phyloP scores from a whole-genome alignment of 495 filamentous ascomycete species.

The Tetracladium marchalianum region DNA sequence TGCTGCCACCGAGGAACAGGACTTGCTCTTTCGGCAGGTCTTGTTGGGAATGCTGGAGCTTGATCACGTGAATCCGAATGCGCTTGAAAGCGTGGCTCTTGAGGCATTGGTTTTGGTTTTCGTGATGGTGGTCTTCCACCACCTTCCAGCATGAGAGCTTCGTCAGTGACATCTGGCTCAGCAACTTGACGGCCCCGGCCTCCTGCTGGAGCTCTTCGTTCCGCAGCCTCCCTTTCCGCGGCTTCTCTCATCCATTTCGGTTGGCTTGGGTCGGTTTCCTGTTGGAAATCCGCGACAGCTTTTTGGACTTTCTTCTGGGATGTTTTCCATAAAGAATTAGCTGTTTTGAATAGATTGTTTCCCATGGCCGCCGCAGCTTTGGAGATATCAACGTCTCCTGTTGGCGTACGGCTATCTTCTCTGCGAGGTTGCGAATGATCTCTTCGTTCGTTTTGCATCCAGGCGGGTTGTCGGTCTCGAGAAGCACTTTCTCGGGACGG shows the following conservation, averaged over 20 bases:
- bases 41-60: constrained; percentile 9
- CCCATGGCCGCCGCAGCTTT: constrained; percentile 76
- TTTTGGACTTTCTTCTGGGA: constrained; percentile 92
- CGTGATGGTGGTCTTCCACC: constrained; percentile 35
- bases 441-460: constrained; percentile 23
- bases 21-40: constrained; percentile 13
- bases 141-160: constrained; percentile 82
- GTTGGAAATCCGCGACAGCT: constrained; percentile 83
- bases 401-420: constrained; percentile 45
- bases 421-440: constrained; percentile 31
- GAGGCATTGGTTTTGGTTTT: constrained; percentile 14
- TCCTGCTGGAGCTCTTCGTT: constrained; percentile 11
- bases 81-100: constrained; percentile 13
- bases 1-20: constrained; percentile 22
- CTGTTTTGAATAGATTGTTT: constrained; percentile 81
- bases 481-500: constrained; percentile 20
- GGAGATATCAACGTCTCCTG: constrained; percentile 63
- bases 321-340: constrained; percentile 87
- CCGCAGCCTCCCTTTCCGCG: constrained; percentile 15
- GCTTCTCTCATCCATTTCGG: constrained; percentile 81
- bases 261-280: constrained; percentile 63
- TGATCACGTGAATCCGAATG: constrained; percentile 11
- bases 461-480: constrained; percentile 28
- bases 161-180: constrained; percentile 56
- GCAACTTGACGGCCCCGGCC: constrained; percentile 2